Conservation (phyloP, 768 basidiomycete genomes). For the Porphyrellus cyaneotinctus region DNA sequence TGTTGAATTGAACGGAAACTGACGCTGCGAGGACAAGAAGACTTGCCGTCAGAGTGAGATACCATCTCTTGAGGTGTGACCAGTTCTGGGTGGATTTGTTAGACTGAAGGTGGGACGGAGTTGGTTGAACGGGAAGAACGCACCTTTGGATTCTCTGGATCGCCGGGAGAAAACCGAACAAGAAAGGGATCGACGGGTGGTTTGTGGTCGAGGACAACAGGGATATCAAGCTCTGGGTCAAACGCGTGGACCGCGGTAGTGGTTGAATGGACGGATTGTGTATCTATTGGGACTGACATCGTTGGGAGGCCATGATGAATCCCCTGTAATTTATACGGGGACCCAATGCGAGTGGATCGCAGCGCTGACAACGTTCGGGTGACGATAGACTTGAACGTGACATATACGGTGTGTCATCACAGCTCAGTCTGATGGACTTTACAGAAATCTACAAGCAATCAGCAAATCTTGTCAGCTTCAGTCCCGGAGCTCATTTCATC, state of each 20-base stretch:
- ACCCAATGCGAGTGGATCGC: neutral
- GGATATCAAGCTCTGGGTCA: constrained; percentile 10
- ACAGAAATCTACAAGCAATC: constrained; percentile 82
- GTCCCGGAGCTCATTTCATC: constrained; percentile 83
- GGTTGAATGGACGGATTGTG: constrained; percentile 14
- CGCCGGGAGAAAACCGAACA: constrained; percentile 33
- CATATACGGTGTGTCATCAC: neutral
- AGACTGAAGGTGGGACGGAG: neutral
- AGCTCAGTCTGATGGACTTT: constrained; percentile 59
- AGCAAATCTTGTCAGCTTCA: constrained; percentile 68
- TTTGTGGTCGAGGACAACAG: constrained; percentile 13
- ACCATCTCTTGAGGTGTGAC: constrained; percentile 45
- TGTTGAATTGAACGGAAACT: constrained; percentile 10
- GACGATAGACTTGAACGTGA: neutral
- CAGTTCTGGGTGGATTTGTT: constrained; percentile 40
- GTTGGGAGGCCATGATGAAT: neutral
- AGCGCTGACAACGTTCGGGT: constrained; percentile 14
- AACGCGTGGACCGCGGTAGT: constrained; percentile 12
- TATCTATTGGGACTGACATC: constrained; percentile 15
- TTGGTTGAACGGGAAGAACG: neutral
- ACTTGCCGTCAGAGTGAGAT: constrained; percentile 45
- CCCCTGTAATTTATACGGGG: constrained; percentile 9
- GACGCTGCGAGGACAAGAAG: constrained; percentile 55
- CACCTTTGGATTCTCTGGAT: constrained; percentile 48
- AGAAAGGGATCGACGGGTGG: constrained; percentile 24